These are phyloP conservation scores for Arthrobotrys iridis DNA, from an alignment of 2,329 filamentous ascomycete genomes.

Conservation along the genomic window DNA sequence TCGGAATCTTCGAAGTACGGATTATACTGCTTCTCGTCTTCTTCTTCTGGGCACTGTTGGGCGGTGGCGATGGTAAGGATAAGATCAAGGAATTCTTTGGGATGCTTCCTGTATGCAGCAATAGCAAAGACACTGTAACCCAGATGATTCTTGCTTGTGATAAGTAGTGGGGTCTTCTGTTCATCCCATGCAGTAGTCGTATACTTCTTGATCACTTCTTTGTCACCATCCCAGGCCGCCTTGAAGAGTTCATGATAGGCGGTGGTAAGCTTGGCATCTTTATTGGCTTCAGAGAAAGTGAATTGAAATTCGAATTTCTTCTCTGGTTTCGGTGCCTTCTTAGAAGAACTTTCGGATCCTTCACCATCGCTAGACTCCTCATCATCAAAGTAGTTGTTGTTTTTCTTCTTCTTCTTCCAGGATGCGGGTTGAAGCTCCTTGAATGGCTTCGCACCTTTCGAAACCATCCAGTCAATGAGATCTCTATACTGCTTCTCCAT, in stretches of 20 bases:
- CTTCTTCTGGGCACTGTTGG: constrained; percentile 72
- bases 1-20: constrained; percentile 56
- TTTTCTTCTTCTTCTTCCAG: constrained; percentile 25
- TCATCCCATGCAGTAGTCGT: constrained; percentile 62
- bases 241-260: constrained; percentile 66
- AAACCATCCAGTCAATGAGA: constrained; percentile 50
- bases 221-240: constrained; percentile 76
- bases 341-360: constrained; percentile 57
- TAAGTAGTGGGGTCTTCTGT: constrained; percentile 72
- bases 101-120: constrained; percentile 70
- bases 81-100: constrained; percentile 68
- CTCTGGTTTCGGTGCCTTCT: constrained; percentile 5
- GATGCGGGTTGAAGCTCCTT: constrained; percentile 71
- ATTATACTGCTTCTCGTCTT: constrained; percentile 64
- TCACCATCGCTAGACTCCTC: constrained; percentile 47
- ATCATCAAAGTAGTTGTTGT: constrained; percentile 53
- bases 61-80: constrained; percentile 76
- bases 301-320: constrained; percentile 32
- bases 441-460: constrained; percentile 74
- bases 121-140: constrained; percentile 69
- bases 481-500: constrained; percentile 59
- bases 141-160: constrained; percentile 67
- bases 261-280: constrained; percentile 32
- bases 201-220: constrained; percentile 36
- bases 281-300: constrained; percentile 53